Percentiles rank a stretch among this genome's conserved stretches.
Evolutionary conservation across 2,329 filamentous ascomycete genomes (phyloP).

Genomic region (Lojkania enalia): DNA sequence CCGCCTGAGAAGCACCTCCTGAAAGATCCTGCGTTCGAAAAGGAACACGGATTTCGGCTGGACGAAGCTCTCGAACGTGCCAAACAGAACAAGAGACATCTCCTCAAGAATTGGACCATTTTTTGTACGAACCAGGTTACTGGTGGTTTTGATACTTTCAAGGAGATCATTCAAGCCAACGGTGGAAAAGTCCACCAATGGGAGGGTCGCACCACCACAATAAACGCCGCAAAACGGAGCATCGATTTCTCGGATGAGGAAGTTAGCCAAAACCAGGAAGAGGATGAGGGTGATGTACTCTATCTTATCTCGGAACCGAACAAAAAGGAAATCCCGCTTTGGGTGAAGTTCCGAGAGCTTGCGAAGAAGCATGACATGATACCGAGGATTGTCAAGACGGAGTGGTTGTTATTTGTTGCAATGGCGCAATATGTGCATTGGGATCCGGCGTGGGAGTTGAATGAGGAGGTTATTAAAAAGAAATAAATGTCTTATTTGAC

Average conservation of each 20-base stretch:
- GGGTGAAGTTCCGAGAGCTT: slow-evolving; percentile 79
- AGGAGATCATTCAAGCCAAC: slow-evolving; percentile 83
- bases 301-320: slow-evolving; percentile 75
- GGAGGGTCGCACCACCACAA: slow-evolving; percentile 70
- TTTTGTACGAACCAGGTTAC: slow-evolving; percentile 82
- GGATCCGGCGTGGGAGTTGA: slow-evolving; percentile 39
- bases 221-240: slow-evolving; percentile 52
- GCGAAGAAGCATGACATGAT: slow-evolving; percentile 77
- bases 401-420: slow-evolving; percentile 88
- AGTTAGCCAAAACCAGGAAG: slow-evolving; percentile 63
- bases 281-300: slow-evolving; percentile 59
- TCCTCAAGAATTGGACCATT: slow-evolving; percentile 75
- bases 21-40: slow-evolving; percentile 72
- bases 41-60: slow-evolving; percentile 70
- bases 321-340: slow-evolving; percentile 71
- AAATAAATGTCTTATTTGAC: slow-evolving; percentile 10
- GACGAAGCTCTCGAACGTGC: slow-evolving; percentile 70
- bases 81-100: slow-evolving; percentile 71
- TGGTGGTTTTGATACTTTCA: slow-evolving; percentile 83
- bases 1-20: slow-evolving; percentile 68
- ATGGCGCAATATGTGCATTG: slow-evolving; percentile 77
- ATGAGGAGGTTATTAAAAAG: slow-evolving; percentile 36
- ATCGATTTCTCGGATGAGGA: slow-evolving; percentile 29
- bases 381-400: slow-evolving; percentile 77
- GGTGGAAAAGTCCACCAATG: slow-evolving; percentile 82